phyloP scores from a whole-genome alignment of 139 green algal species.

The Astrephomene gubernaculifera region DNA sequence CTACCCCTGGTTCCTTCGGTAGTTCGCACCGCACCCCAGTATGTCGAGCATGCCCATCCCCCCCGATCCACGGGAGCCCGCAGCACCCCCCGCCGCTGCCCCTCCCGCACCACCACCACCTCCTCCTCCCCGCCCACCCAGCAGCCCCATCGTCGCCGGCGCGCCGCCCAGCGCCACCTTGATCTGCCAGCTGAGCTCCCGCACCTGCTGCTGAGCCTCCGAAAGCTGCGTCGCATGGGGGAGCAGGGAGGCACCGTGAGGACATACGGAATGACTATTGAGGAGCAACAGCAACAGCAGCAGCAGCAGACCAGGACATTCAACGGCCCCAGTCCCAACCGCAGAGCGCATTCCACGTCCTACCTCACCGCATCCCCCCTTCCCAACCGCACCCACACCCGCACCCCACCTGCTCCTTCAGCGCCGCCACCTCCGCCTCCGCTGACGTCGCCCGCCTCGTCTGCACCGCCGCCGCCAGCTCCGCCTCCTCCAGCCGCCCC shows the following conservation, averaged over 20 bases:
- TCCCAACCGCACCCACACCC: not conserved
- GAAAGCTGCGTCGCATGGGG: slow-evolving; percentile 12
- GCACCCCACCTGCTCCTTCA: slow-evolving; percentile 45
- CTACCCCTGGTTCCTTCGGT: slow-evolving; percentile 12
- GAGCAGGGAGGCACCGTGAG: too few relatives aligned
- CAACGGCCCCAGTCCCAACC: not conserved
- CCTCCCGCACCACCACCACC: not conserved
- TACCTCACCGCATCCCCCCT: not conserved
- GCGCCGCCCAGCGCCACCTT: slow-evolving; percentile 51
- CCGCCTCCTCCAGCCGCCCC: slow-evolving; percentile 57
- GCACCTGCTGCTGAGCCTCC: slow-evolving; percentile 53
- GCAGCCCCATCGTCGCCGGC: not conserved
- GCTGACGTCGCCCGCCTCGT: slow-evolving; percentile 53
- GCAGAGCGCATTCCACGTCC: not conserved
- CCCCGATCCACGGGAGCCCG: not conserved
- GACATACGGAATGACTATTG: not conserved
- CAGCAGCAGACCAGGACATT: not conserved
- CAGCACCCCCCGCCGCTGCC: slow-evolving; percentile 10
- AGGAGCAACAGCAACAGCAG: not conserved
- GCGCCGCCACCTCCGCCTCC: slow-evolving; percentile 47
- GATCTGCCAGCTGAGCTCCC: slow-evolving; percentile 65
- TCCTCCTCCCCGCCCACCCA: not conserved
- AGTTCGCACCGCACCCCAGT: slow-evolving; percentile 65
- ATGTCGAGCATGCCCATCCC: slow-evolving; percentile 58
- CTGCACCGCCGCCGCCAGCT: slow-evolving; percentile 65